Conservation (phyloP, 495 filamentous ascomycete genomes). For the Lepraria neglecta region DNA sequence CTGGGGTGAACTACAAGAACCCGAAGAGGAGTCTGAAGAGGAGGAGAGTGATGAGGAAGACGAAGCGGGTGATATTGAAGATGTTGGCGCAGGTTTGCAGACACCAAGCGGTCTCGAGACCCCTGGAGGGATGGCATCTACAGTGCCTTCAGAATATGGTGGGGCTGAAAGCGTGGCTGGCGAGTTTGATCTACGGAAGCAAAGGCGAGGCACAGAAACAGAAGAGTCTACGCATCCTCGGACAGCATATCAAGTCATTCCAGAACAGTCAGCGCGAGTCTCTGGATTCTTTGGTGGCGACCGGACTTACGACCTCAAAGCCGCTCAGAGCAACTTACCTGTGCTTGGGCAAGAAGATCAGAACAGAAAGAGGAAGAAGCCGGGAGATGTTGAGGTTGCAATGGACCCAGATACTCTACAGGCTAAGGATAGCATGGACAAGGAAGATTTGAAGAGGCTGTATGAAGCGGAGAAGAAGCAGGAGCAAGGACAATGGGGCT, state of each 20-base stretch:
- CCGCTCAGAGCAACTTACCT: conserved; percentile 48
- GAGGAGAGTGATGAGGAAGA: conserved; percentile 71
- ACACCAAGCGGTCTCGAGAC: conserved; percentile 76
- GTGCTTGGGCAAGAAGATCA: conserved; percentile 79
- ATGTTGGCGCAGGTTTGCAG: conserved; percentile 57
- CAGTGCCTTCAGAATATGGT: conserved; percentile 69
- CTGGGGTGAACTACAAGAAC: conserved; percentile 90
- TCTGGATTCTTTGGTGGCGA: conserved; percentile 96
- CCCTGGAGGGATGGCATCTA: conserved; percentile 70
- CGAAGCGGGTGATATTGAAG: conserved; percentile 39
- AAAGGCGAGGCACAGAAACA: conserved; percentile 77
- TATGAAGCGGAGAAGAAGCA: conserved; percentile 75
- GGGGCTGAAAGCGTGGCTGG: conserved; percentile 67
- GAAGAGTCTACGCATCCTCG: conserved; percentile 71
- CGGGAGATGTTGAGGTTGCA: conserved; percentile 87
- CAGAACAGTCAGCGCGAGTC: conserved; percentile 72
- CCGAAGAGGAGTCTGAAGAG: conserved; percentile 73
- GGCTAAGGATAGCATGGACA: conserved; percentile 61
- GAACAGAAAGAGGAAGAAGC: conserved; percentile 82
- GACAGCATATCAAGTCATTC: conserved; percentile 81
- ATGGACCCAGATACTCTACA: conserved; percentile 75
- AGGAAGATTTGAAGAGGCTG: conserved; percentile 58
- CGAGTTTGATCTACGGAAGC: conserved; percentile 88
- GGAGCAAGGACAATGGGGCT: conserved; percentile 68
- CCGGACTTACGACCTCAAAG: conserved; percentile 76